A percentile compares a stretch with the other conserved stretches of the same genome.
phyloP scores from a whole-genome alignment of 1,139 yeast species.

The Yamadazyma conglobata region DNA sequence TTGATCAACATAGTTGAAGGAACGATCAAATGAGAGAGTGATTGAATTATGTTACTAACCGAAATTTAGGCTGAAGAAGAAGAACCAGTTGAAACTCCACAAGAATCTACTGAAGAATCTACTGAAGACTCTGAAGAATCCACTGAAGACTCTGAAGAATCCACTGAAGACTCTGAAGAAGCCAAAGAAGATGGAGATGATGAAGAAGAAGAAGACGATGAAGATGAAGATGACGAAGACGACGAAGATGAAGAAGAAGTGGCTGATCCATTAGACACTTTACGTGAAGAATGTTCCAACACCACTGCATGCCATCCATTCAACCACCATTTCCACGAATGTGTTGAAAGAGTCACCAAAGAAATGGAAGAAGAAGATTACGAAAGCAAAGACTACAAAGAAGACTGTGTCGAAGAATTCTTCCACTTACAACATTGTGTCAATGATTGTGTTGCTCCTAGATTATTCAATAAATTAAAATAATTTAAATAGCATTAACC shows the following conservation, averaged over 20 bases:
- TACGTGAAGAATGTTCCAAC: conserved; percentile 66
- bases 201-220: conserved; percentile 63
- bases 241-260: conserved; percentile 78
- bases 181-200: conserved; percentile 49
- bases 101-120: no score
- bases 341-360: conserved; percentile 90
- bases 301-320: conserved; percentile 68
- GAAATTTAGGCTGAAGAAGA: conserved; percentile 19
- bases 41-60: no score
- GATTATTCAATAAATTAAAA: conserved; percentile 80
- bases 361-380: conserved; percentile 82
- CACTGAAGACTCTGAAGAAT: conserved; percentile 23
- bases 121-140: conserved; percentile 25
- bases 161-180: conserved; percentile 35
- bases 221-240: conserved; percentile 69
- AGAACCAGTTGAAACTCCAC: conserved; percentile 21
- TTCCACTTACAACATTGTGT: conserved; percentile 95
- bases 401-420: conserved; percentile 96
- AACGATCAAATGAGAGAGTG: no score
- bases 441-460: conserved; percentile 91
- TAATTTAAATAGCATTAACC: conserved; percentile 26
- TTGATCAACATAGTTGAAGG: no score
- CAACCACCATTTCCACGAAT: conserved; percentile 89
- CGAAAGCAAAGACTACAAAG: conserved; percentile 78
- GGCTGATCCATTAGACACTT: conserved; percentile 63